Conservation (phyloP, 345 rosid genomes). For the Aquilaria sinensis region DNA sequence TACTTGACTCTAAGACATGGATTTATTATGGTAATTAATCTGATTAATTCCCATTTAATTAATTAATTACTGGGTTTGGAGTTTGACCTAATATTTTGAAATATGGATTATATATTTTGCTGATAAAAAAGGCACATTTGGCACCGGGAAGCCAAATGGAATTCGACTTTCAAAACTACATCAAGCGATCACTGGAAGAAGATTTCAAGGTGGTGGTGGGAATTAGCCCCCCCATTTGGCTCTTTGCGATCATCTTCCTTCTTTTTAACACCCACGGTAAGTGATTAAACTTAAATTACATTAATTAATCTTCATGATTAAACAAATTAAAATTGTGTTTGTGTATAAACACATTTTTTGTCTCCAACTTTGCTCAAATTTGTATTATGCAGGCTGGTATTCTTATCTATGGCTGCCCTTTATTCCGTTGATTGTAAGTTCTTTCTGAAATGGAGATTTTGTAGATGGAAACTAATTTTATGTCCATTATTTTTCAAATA, state of each 20-base stretch:
- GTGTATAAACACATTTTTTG: background rate
- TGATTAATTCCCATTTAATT: background rate
- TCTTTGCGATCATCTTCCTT: constrained; percentile 60
- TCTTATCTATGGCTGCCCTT: constrained; percentile 84
- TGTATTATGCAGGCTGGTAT: constrained; percentile 53
- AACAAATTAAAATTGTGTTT: too few species aligned
- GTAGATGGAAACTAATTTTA: too few species aligned
- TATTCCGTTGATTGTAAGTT: constrained; percentile 74
- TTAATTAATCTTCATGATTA: too few species aligned
- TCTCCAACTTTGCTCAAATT: background rate
- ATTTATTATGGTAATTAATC: constrained; percentile 58
- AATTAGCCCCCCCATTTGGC: constrained; percentile 12
- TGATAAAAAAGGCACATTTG: constrained; percentile 62
- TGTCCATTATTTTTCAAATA: too few species aligned
- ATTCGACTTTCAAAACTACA: constrained; percentile 78
- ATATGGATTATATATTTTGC: too few species aligned
- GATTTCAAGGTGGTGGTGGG: constrained; percentile 90
- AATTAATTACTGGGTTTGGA: background rate
- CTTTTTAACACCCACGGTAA: constrained; percentile 66
- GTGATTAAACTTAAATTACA: constrained; percentile 7
- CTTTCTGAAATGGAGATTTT: too few species aligned
- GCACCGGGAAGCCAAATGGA: constrained; percentile 59
- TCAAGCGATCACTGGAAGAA: constrained; percentile 80
- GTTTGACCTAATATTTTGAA: too few species aligned
- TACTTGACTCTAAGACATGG: constrained; percentile 90